phyloP scores from a whole-genome alignment of 345 rosid species.

The Geranium rotundifolium region DNA sequence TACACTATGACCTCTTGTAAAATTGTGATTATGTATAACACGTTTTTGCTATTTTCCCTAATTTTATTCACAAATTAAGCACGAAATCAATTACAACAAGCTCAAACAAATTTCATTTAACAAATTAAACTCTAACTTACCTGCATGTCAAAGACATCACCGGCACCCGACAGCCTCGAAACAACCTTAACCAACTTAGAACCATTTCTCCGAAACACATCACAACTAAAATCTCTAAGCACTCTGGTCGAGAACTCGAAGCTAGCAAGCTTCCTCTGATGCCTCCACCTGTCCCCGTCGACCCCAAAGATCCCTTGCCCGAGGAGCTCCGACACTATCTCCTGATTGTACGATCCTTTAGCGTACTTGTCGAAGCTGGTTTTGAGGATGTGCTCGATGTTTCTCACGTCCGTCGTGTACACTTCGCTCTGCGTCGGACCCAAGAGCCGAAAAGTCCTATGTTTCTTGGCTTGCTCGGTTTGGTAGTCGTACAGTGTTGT shows the following conservation, averaged over 20 bases:
- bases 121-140: slow-evolving; percentile 18
- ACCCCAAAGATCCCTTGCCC: slow-evolving; percentile 75
- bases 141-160: slow-evolving; percentile 47
- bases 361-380: slow-evolving; percentile 37
- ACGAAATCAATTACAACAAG: background rate
- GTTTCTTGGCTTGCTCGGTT: slow-evolving; percentile 29
- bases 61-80: background rate
- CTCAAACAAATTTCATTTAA: background rate
- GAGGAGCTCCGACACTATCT: slow-evolving; percentile 30
- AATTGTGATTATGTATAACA: no score
- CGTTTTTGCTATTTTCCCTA: no score
- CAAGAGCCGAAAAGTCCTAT: slow-evolving; percentile 47
- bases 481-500: slow-evolving; percentile 45
- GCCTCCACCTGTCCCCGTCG: slow-evolving; percentile 75
- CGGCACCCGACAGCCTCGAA: slow-evolving; percentile 17
- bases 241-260: slow-evolving; percentile 62
- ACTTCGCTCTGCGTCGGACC: slow-evolving; percentile 27
- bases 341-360: slow-evolving; percentile 29
- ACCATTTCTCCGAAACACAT: slow-evolving; percentile 49
- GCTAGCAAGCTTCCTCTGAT: slow-evolving; percentile 74
- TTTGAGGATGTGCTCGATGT: slow-evolving; percentile 54
- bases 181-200: slow-evolving; percentile 31
- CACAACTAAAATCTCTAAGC: slow-evolving; percentile 56
- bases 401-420: slow-evolving; percentile 45
- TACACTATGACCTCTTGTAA: no score